Evolutionary conservation across 352 stramenopile genomes (phyloP), one percentile per base, ranked within the genome.

Genomic region (Globisporangium paroecandrum): DNA sequence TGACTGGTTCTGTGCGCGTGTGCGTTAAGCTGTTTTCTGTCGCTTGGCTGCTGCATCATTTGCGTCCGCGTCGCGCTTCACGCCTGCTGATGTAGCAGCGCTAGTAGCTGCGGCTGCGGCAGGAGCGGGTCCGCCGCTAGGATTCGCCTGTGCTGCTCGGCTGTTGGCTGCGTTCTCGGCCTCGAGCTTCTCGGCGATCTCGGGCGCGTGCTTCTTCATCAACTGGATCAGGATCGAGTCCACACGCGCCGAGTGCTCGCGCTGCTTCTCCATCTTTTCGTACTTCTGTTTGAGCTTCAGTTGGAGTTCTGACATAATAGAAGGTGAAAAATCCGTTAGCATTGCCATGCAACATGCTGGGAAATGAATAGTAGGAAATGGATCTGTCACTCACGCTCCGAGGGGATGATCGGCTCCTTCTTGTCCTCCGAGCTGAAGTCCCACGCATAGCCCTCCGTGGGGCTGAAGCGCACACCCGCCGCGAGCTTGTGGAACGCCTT

Each of bases 211-310:
- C 70, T 91, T 92, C 64, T 94, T 94, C 81, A 94, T 91, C 27
- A 95, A 73, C 36, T 90, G 83, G 56, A 95, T 87, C 59, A 95
- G 68, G 59, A 95, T 95, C 18, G 81, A 80, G 69, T 95, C 85
- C 7, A 95, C 82, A 34, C 85, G 82, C 25, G 87, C 84, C 67
- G 84, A 91, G 71, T 93, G 90, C 70, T 94, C 85, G 69, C 84
- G 82, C 69, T 92, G 85, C 58, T 94, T 94, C 60, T 94, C 85
- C 77, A 93, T 89, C 69, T 94, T 94, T 58, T 95, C 87, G 66
- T 85, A 86, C 54, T 93, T 94, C 46, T 93, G 87, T 76, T 95
- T 95, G 53, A 94, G 79, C 74, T 94, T 94, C 38, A 94, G 71
- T 56, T 91, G 83, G 46, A 95, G 68, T 62, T 93, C 87, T 95